A percentile compares a stretch with the other conserved stretches of the same genome.
Conservation (phyloP, 352 stramenopile genomes). For the Phytophthora pistaciae region DNA sequence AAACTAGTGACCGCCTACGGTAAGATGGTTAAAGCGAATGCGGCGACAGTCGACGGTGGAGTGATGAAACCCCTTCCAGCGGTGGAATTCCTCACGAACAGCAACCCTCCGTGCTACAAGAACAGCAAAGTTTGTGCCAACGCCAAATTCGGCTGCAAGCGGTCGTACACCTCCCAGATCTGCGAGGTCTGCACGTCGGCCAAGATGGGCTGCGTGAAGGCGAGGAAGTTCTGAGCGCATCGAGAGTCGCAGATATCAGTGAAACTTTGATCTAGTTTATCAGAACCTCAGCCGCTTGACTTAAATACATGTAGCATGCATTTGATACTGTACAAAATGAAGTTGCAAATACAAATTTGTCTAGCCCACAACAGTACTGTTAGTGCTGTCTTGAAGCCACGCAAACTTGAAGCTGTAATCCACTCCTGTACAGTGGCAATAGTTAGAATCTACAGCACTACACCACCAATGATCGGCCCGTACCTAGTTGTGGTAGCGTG, state of each 20-base stretch:
- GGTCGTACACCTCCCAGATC: slow-evolving; percentile 65
- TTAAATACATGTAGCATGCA: background rate
- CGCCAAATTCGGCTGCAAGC: slow-evolving; percentile 59
- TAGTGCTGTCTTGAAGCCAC: slow-evolving; percentile 17
- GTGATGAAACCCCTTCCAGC: slow-evolving; percentile 59
- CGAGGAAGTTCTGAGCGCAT: background rate
- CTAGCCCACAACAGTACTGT: background rate
- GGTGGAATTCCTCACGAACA: slow-evolving; percentile 32
- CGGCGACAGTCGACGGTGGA: slow-evolving; percentile 43
- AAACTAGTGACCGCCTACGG: slow-evolving; percentile 63
- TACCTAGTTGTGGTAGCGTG: background rate
- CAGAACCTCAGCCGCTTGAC: too few species aligned
- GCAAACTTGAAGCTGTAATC: slow-evolving; percentile 40
- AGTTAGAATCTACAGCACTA: slow-evolving; percentile 25
- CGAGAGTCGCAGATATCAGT: too few species aligned
- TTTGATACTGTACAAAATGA: background rate
- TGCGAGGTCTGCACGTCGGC: slow-evolving; percentile 56
- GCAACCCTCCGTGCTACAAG: slow-evolving; percentile 69
- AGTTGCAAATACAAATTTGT: background rate
- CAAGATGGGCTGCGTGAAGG: slow-evolving; percentile 30
- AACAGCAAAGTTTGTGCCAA: slow-evolving; percentile 62
- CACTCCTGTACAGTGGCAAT: slow-evolving; percentile 34
- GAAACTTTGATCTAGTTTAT: too few species aligned
- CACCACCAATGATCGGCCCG: too few species aligned
- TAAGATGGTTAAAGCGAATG: slow-evolving; percentile 33